These are phyloP conservation scores for Aegilops sharonensis DNA, from an alignment of 176 grass and related monocot genomes.

Conservation along the genomic window DNA sequence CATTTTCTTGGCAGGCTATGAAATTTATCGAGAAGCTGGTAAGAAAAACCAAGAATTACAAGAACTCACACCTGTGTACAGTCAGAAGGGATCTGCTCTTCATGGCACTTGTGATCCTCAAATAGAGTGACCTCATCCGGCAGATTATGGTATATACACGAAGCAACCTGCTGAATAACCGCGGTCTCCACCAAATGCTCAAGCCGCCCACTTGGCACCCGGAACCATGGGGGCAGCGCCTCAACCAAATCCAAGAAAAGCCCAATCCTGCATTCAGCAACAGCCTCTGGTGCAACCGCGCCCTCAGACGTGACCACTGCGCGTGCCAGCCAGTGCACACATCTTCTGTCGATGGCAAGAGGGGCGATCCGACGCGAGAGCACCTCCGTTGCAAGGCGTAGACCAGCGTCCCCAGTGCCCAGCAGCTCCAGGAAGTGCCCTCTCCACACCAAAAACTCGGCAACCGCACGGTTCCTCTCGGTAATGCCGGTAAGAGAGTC, in stretches of 20 bases:
- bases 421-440: conserved; percentile 88
- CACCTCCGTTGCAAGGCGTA: conserved; percentile 59
- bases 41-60: background rate
- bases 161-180: conserved; percentile 60
- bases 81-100: conserved; percentile 73
- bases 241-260: conserved; percentile 87
- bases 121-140: conserved; percentile 64
- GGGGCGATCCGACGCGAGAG: conserved; percentile 65
- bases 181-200: conserved; percentile 76
- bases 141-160: conserved; percentile 84
- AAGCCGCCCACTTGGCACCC: conserved; percentile 56
- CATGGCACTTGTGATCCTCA: conserved; percentile 80
- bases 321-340: conserved; percentile 60
- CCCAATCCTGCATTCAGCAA: conserved; percentile 52
- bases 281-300: conserved; percentile 38
- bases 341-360: conserved; percentile 50
- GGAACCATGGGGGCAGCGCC: conserved; percentile 67
- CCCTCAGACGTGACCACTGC: conserved; percentile 63
- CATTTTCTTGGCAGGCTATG: background rate
- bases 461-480: conserved; percentile 32
- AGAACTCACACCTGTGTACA: conserved; percentile 71
- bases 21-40: conserved; percentile 20
- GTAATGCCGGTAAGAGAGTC: conserved; percentile 48
- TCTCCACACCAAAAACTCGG: conserved; percentile 71
- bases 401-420: conserved; percentile 44